Evolutionary conservation across 2,329 filamentous ascomycete genomes (phyloP).

Genomic region (Beauveria bassiana): DNA sequence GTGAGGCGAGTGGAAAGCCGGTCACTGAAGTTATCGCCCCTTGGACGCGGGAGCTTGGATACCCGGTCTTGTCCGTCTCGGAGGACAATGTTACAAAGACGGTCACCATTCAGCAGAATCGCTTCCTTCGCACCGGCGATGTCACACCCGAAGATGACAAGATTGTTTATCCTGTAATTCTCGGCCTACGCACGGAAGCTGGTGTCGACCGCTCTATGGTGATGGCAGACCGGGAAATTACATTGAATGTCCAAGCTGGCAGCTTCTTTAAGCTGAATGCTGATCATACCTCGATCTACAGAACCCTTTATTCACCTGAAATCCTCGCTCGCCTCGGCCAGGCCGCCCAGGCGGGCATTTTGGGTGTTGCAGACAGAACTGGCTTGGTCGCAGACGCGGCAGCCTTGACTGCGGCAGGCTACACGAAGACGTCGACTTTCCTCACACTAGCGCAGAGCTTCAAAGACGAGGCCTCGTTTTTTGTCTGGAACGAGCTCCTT

Average conservation of each 20-base stretch:
- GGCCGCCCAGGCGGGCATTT: slow-evolving; percentile 61
- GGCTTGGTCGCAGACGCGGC: slow-evolving; percentile 93
- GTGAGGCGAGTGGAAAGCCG: slow-evolving; percentile 82
- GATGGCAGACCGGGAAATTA: slow-evolving; percentile 52
- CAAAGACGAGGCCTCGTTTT: slow-evolving; percentile 73
- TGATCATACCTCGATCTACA: slow-evolving; percentile 86
- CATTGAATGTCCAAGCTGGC: slow-evolving; percentile 67
- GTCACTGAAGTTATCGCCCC: slow-evolving; percentile 86
- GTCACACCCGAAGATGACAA: slow-evolving; percentile 88
- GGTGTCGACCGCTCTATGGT: slow-evolving; percentile 55
- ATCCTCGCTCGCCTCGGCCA: slow-evolving; percentile 80
- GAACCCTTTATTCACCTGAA: slow-evolving; percentile 78
- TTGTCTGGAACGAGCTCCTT: slow-evolving; percentile 91
- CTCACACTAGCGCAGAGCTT: slow-evolving; percentile 81
- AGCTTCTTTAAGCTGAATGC: slow-evolving; percentile 97
- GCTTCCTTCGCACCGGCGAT: slow-evolving; percentile 86
- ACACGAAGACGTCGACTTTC: slow-evolving; percentile 90
- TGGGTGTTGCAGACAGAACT: slow-evolving; percentile 83
- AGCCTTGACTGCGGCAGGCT: slow-evolving; percentile 80
- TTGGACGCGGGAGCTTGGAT: slow-evolving; percentile 96
- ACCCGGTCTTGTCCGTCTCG: slow-evolving; percentile 80
- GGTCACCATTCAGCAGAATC: slow-evolving; percentile 88
- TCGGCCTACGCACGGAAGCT: slow-evolving; percentile 74
- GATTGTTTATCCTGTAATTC: slow-evolving; percentile 81
- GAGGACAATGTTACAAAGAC: slow-evolving; percentile 47